phyloP scores from a whole-genome alignment of 106 monocot genomes.

The Apostasia shenzhenica region DNA sequence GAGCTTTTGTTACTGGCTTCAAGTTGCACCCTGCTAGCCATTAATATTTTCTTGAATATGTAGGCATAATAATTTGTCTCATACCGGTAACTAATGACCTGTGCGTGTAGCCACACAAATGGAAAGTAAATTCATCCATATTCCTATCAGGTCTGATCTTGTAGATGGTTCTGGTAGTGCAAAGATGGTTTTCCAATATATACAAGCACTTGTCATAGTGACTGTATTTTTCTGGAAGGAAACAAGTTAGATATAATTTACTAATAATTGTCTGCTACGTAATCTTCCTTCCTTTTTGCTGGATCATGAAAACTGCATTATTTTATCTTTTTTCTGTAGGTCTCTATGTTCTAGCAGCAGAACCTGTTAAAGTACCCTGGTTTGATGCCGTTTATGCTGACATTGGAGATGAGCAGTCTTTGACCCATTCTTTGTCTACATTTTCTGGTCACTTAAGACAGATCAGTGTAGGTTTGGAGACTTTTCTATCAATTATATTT shows the following conservation, averaged over 20 bases:
- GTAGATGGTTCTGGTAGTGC: too few species aligned
- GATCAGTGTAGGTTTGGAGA: conserved; percentile 55
- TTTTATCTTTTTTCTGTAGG: conserved; percentile 30
- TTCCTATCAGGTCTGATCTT: too few species aligned
- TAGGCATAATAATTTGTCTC: too few species aligned
- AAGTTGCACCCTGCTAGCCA: too few species aligned
- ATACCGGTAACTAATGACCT: too few species aligned
- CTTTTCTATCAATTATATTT: neutral
- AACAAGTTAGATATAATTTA: neutral
- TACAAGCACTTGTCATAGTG: too few species aligned
- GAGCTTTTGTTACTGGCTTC: too few species aligned
- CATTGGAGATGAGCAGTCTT: conserved; percentile 90
- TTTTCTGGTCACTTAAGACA: conserved; percentile 89
- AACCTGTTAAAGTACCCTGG: conserved; percentile 85
- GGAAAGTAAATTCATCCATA: too few species aligned
- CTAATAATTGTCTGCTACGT: neutral
- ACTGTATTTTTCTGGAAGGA: neutral
- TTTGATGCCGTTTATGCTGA: conserved; percentile 88
- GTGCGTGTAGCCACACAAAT: too few species aligned
- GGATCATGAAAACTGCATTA: neutral
- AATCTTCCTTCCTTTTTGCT: conserved; percentile 4
- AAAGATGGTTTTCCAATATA: too few species aligned
- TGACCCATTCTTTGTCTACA: conserved; percentile 84
- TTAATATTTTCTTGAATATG: too few species aligned
- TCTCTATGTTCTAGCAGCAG: conserved; percentile 81